These are phyloP conservation scores for Houttuynia cordata DNA, from an alignment of 164 flowering plant genomes.

Conservation along the genomic window DNA sequence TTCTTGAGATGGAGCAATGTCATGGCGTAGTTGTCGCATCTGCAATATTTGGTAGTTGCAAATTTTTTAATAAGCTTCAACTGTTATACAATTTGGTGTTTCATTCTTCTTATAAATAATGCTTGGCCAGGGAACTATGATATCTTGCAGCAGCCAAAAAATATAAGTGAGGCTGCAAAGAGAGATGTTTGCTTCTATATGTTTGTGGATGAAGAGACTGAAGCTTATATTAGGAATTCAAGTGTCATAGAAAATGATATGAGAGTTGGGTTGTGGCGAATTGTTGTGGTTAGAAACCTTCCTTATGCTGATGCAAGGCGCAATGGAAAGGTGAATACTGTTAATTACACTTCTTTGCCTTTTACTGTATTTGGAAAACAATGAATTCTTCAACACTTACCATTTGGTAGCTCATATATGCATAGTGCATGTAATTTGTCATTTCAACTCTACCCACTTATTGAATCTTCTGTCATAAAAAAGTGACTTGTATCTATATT, in stretches of 20 bases:
- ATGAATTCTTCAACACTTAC: too few relatives aligned
- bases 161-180: slow-evolving; percentile 56
- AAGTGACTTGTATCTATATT: too few relatives aligned
- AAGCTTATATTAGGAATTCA: slow-evolving; percentile 56
- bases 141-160: slow-evolving; percentile 65
- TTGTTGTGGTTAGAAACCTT: slow-evolving; percentile 66
- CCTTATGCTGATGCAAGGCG: slow-evolving; percentile 84
- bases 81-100: slow-evolving; percentile 2
- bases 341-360: slow-evolving; percentile 3
- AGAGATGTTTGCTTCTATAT: slow-evolving; percentile 57
- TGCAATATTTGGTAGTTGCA: slow-evolving; percentile 65
- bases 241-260: slow-evolving; percentile 32
- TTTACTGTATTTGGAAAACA: background rate
- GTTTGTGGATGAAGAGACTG: slow-evolving; percentile 94
- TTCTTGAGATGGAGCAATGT: slow-evolving; percentile 79
- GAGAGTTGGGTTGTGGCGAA: slow-evolving; percentile 77
- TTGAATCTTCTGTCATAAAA: too few relatives aligned
- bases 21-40: slow-evolving; percentile 87
- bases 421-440: too few relatives aligned
- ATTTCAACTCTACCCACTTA: too few relatives aligned
- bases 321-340: slow-evolving; percentile 65
- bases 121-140: slow-evolving; percentile 66
- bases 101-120: slow-evolving; percentile 3
- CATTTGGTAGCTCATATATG: too few relatives aligned
- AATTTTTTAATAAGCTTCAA: background rate